Evolutionary conservation across 208 protist species (phyloP), one percentile per base, ranked within the genome.

Genomic region (Lotmaria passim): DNA sequence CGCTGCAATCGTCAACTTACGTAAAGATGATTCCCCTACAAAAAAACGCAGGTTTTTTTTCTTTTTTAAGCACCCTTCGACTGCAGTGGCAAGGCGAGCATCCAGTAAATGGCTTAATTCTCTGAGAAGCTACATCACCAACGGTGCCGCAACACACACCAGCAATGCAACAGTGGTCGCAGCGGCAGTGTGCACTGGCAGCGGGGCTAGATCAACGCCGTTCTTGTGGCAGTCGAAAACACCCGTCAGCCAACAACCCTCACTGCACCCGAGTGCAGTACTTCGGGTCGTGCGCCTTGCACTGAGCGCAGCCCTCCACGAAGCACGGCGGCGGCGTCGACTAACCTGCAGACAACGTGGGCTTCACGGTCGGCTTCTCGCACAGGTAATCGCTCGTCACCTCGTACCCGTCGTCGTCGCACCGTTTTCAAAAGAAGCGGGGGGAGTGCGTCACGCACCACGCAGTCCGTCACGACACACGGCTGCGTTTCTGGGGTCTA

Each of bases 241-340:
- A n/a, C 11, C 28, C 28, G 50, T 55, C 50, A 31, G 23, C 28
- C 8, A 28, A 21, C n/a, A 55, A 3, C 50, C 50, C 5, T 7
- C 7, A 8, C 23, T 10, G 14, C 50, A 55, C n/a, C 50, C 15
- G 50, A 23, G 31, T 55, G 28, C 50, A 55, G 50, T 55, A 21
- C 28, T 55, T 10, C 50, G 28, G 50, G 28, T n/a, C n/a, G 50
- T 36, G 50, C 14, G 50, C 6, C 14, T 55, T 55, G 50, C 50
- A 55, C 28, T 36, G 12, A 23, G 28, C 23, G 28, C 50, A 21
- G 36, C 34, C 34, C 30, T 41, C 33, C 53, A 46, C 53, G 23
- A 17, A 3, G 53, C 36, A 59, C 19, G 15, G 17, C 31, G 33
- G 17, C 24, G 26, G 51, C 34, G 30, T 24, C 53, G 19, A 34